Evolutionary conservation across 495 filamentous ascomycete species (phyloP).

Genomic region (Hypomontagnella monticulosa): DNA sequence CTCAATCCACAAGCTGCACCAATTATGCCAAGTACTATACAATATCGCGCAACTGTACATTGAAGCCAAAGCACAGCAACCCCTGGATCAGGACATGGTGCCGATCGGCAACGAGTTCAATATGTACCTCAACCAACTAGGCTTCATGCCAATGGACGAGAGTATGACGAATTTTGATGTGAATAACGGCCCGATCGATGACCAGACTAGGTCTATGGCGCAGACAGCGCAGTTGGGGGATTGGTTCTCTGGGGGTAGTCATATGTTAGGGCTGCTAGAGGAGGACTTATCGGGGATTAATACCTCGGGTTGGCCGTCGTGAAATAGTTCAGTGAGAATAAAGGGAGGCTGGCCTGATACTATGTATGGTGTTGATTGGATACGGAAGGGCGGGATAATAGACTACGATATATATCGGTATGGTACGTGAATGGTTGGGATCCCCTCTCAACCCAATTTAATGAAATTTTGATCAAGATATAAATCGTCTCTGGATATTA

Average conservation of each 20-base stretch:
- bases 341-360: slow-evolving; percentile 1
- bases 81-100: slow-evolving; percentile 56
- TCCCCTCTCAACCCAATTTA: slow-evolving; percentile 7
- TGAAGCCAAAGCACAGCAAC: slow-evolving; percentile 64
- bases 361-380: neutral
- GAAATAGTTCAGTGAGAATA: slow-evolving; percentile 4
- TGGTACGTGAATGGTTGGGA: neutral
- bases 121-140: slow-evolving; percentile 69
- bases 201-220: slow-evolving; percentile 29
- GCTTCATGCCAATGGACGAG: slow-evolving; percentile 62
- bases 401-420: too few relatives aligned
- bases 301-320: slow-evolving; percentile 48
- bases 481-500: too few relatives aligned
- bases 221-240: slow-evolving; percentile 65
- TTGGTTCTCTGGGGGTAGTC: slow-evolving; percentile 74
- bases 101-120: slow-evolving; percentile 70
- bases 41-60: slow-evolving; percentile 70
- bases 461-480: neutral
- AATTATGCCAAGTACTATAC: slow-evolving; percentile 68
- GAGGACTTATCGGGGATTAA: slow-evolving; percentile 66
- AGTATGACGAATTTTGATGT: slow-evolving; percentile 19
- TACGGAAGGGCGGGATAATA: slow-evolving; percentile 18
- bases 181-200: slow-evolving; percentile 9
- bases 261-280: slow-evolving; percentile 71
- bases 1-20: slow-evolving; percentile 66